Evolutionary conservation across 164 flowering plant species (phyloP), one percentile per base, ranked within the genome.

Genomic region (Tetracentron sinense): DNA sequence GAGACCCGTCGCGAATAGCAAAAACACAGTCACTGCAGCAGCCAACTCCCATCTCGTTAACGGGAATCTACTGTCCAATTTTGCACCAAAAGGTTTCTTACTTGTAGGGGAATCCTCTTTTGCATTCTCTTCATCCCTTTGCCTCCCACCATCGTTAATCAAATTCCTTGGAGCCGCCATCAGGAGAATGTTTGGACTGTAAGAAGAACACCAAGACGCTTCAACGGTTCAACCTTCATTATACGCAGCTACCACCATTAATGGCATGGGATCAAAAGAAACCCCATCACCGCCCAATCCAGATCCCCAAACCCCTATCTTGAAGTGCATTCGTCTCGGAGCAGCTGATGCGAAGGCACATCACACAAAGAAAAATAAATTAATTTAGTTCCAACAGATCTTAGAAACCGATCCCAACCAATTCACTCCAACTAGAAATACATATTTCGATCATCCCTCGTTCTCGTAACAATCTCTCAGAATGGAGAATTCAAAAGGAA

Each of bases 31-130:
- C 55, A 81, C 11, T 2, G 84, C 86, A 3, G 71, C 92, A 3
- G 78, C 85, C n/a, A 89, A 60, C 76, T 93, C 96, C 91, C 94
- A 85, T 51, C 76, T 68, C 10, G 87, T 63, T 54, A 93, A 70
- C 33, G 96, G 92, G 63, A 85, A 88, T 58, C 64, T 80, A 21
- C 78, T 74, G 0, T 83, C 88, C 25, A 70, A 61, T 64, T 79
- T 85, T 0, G 70, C 38, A 0, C 74, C 74, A 2, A 56, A 22
- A 6, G 75, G 63, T 62, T 78, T 80, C 79, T 89, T 93, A 14
- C 69, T 81, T 10, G 83, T 69, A 38, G 97, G 90, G 20, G 96
- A 87, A 48, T 81, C 88, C 30, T 74, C 86, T 19, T 55, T 50
- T 21, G 60, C 58, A 23, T 48, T 72, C 65, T 75, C 79, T 31